A percentile compares a stretch with the other conserved stretches of the same genome.
Evolutionary conservation across 176 grass and related monocot species (phyloP).

Genomic region (Triticum turgidum): DNA sequence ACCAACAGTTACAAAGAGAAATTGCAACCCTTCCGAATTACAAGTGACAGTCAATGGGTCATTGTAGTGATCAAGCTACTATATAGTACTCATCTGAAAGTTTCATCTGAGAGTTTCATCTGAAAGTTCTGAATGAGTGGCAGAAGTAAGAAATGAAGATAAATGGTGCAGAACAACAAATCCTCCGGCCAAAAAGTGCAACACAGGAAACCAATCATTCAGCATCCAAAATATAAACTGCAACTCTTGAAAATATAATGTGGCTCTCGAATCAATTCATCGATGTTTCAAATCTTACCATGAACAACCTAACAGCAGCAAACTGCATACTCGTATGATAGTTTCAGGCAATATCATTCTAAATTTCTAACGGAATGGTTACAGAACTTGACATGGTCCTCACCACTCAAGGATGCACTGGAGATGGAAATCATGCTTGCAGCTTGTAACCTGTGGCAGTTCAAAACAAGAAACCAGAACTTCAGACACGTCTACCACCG

Average conservation of each 20-base stretch:
- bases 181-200: neutral
- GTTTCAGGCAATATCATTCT: neutral
- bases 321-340: neutral
- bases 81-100: neutral
- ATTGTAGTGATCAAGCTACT: neutral
- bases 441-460: slow-evolving; percentile 65
- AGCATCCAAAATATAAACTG: neutral
- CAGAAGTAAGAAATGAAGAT: neutral
- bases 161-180: slow-evolving; percentile 8
- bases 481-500: neutral
- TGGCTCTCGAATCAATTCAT: neutral
- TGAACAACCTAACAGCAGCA: neutral
- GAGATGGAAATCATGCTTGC: slow-evolving; percentile 93
- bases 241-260: neutral
- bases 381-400: neutral
- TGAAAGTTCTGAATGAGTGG: neutral
- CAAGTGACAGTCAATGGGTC: neutral
- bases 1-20: neutral
- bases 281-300: slow-evolving; percentile 1
- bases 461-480: neutral
- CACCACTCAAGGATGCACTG: slow-evolving; percentile 99
- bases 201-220: neutral
- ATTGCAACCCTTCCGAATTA: neutral
- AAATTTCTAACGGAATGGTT: neutral
- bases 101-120: neutral